phyloP scores from a whole-genome alignment of 345 rosid genomes.

The Passiflora organensis region DNA sequence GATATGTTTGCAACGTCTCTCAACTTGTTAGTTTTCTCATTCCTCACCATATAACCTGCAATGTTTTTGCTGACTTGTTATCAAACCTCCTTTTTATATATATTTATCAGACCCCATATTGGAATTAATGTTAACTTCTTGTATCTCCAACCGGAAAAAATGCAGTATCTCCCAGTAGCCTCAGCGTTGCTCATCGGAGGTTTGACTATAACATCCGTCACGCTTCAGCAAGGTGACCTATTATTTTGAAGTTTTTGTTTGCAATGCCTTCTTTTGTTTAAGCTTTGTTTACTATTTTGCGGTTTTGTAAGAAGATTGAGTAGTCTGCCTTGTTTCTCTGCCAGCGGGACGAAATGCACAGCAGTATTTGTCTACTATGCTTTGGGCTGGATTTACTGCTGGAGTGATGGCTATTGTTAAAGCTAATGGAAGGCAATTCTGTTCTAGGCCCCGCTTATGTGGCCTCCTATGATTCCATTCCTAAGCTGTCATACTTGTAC shows the following conservation, averaged over 20 bases:
- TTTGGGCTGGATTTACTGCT: slow-evolving; percentile 87
- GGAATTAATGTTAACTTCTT: not conserved
- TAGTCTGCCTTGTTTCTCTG: not conserved
- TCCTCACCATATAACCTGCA: too few species aligned
- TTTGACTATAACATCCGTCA: slow-evolving; percentile 69
- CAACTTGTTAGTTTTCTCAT: too few species aligned
- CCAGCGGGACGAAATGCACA: slow-evolving; percentile 72
- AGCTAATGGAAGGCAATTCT: slow-evolving; percentile 80
- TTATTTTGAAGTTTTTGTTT: not conserved
- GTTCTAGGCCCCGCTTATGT: slow-evolving; percentile 93
- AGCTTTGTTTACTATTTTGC: not conserved
- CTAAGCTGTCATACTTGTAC: not conserved
- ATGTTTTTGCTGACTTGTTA: not conserved
- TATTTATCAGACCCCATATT: not conserved
- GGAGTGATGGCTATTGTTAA: slow-evolving; percentile 78
- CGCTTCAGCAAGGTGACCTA: slow-evolving; percentile 74
- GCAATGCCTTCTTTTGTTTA: not conserved
- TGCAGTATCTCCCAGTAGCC: slow-evolving; percentile 93
- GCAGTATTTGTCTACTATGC: slow-evolving; percentile 57
- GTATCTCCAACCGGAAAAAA: slow-evolving; percentile 3
- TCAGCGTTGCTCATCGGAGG: slow-evolving; percentile 87
- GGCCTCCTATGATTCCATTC: slow-evolving; percentile 41
- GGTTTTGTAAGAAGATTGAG: not conserved
- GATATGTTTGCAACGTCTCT: too few species aligned
- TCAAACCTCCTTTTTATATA: not conserved